Evolutionary conservation across 495 filamentous ascomycete species (phyloP).

Genomic region (Talaromyces ruber): DNA sequence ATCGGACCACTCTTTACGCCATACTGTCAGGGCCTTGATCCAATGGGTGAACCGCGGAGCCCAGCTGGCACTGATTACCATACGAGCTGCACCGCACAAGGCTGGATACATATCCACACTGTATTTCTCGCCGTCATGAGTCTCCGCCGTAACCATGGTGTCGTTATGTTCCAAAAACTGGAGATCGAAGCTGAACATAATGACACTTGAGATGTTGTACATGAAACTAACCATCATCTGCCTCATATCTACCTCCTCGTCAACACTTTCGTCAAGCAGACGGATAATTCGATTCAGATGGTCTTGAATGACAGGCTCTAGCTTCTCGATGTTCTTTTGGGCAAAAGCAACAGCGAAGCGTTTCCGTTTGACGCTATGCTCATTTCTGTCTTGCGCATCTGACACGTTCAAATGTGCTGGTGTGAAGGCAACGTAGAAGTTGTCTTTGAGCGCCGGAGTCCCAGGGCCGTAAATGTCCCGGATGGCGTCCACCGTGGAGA

Average conservation of each 20-base stretch:
- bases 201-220: neutral
- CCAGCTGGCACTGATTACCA: neutral
- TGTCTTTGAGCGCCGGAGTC: neutral
- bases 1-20: neutral
- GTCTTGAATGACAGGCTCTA: neutral
- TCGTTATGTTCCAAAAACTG: neutral
- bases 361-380: neutral
- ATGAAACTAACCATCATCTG: neutral
- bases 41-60: neutral
- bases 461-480: neutral
- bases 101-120: neutral
- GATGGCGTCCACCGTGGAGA: neutral
- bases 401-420: neutral
- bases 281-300: neutral
- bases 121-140: neutral
- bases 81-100: neutral
- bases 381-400: neutral
- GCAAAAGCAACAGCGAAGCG: neutral
- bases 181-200: neutral
- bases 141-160: neutral
- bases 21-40: neutral
- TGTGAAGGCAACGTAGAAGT: neutral
- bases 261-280: neutral
- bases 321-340: neutral
- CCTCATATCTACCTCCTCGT: neutral